Conservation (phyloP, 2,329 filamentous ascomycete genomes). For the Xylaria sp. region DNA sequence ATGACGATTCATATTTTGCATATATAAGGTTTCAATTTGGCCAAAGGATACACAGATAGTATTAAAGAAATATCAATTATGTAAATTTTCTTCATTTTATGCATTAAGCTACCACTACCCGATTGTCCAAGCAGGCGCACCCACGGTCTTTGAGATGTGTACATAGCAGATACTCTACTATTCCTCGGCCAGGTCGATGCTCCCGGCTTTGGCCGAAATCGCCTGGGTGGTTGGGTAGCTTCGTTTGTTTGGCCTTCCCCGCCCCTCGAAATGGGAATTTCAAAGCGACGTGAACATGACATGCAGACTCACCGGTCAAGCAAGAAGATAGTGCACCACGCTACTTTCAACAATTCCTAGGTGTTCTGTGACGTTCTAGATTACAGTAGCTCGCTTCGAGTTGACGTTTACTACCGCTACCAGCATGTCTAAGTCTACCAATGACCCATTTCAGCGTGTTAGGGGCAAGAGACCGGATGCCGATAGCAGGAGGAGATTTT, state of each 20-base stretch:
- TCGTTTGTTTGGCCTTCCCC: constrained; percentile 40
- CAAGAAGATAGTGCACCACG: constrained; percentile 41
- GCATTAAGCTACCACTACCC: not conserved
- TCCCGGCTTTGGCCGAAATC: constrained; percentile 31
- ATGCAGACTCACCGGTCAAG: constrained; percentile 40
- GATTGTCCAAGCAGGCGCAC: not conserved
- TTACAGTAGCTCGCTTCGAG: constrained; percentile 11
- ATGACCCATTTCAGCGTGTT: not conserved
- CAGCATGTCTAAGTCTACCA: not conserved
- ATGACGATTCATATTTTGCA: not conserved
- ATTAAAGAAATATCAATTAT: not conserved
- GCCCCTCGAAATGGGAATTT: constrained; percentile 29
- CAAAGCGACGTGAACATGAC: constrained; percentile 40
- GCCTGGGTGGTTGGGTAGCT: constrained; percentile 20
- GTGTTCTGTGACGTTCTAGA: constrained; percentile 11
- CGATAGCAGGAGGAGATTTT: not conserved
- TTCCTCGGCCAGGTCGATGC: not conserved
- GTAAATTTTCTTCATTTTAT: not conserved
- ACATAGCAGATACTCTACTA: not conserved
- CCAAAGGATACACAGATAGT: not conserved
- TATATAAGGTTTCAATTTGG: not conserved
- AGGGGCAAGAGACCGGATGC: not conserved
- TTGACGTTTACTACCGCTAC: constrained; percentile 6
- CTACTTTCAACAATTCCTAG: constrained; percentile 4
- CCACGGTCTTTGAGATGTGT: not conserved